Evolutionary conservation across 495 filamentous ascomycete species (phyloP), one percentile per base, ranked within the genome.

Genomic region (Penicillium manginii): DNA sequence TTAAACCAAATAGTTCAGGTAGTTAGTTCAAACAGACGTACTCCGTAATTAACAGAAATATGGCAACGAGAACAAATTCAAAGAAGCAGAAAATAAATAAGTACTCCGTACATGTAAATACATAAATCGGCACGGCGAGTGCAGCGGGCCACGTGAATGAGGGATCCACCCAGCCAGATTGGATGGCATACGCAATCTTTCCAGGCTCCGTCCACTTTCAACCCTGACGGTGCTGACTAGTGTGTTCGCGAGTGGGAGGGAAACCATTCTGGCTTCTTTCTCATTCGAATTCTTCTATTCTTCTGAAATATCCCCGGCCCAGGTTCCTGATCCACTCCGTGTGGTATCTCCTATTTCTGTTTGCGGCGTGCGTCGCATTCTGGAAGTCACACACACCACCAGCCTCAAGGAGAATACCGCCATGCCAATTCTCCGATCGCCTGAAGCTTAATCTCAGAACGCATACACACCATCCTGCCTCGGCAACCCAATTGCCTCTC

Each of bases 331-430:
- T 32, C 29, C 33, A 31, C n/a, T 40, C 45, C 22, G 49, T 18
- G 50, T 18, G 50, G 48, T 50, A 5, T 50, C 57, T 54, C 47
- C 52, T 55, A 29, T 47, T 54, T 57, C 61, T 60, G 59, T 57
- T 62, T 62, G 59, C 63, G 63, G 63, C 49, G 42, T 22, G 54
- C 19, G 58, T 59, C 55, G 59, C 55, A 65, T 65, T 55, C 46
- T 49, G 39, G 57, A 37, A 53, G 31, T 59, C 58, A 50, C 45
- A 61, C 50, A 42, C 18, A 52, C 50, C 42, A 33, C 45, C 31
- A 59, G 43, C 15, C 40, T 26, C 33, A 26, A 22, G 45, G 22
- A 49, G 21, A 49, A 56, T 50, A 31, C 54, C 54, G 59, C 58
- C 33, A 65, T 65, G 63, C 53, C 31, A 59, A 29, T 59, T 59